phyloP scores from a whole-genome alignment of 129 eudicot genomes.

The Centrapalus pauciflorus region DNA sequence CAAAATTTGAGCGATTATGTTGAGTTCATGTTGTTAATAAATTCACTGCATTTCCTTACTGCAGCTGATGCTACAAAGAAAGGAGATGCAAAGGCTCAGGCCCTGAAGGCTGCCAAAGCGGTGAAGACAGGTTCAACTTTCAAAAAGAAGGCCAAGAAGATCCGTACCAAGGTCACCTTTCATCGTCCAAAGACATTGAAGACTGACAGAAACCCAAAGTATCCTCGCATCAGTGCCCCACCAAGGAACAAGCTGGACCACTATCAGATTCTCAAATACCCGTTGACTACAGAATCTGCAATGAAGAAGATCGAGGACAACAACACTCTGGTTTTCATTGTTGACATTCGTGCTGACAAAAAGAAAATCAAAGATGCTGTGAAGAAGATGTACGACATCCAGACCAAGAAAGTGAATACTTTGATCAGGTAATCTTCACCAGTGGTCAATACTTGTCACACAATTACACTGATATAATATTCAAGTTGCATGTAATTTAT shows the following conservation, averaged over 20 bases:
- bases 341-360: conserved; percentile 80
- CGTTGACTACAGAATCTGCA: conserved; percentile 82
- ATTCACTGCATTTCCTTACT: background rate
- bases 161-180: conserved; percentile 67
- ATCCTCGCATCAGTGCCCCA: conserved; percentile 81
- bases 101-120: conserved; percentile 78
- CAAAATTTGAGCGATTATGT: too few species aligned
- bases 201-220: conserved; percentile 70
- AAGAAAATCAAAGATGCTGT: conserved; percentile 88
- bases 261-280: conserved; percentile 74
- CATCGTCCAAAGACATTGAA: conserved; percentile 80
- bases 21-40: too few species aligned
- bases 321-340: conserved; percentile 80
- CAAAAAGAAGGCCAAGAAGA: conserved; percentile 83
- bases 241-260: conserved; percentile 82
- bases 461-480: too few species aligned
- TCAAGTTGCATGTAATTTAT: background rate
- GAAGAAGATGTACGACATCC: conserved; percentile 85
- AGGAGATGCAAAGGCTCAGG: conserved; percentile 77
- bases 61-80: conserved; percentile 53
- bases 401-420: conserved; percentile 79
- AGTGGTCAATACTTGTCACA: background rate
- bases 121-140: conserved; percentile 61
- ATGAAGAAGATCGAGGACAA: conserved; percentile 94
- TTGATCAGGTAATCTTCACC: conserved; percentile 55